Conservation (phyloP, 2,329 filamentous ascomycete species). For the Pyrenophora teres region DNA sequence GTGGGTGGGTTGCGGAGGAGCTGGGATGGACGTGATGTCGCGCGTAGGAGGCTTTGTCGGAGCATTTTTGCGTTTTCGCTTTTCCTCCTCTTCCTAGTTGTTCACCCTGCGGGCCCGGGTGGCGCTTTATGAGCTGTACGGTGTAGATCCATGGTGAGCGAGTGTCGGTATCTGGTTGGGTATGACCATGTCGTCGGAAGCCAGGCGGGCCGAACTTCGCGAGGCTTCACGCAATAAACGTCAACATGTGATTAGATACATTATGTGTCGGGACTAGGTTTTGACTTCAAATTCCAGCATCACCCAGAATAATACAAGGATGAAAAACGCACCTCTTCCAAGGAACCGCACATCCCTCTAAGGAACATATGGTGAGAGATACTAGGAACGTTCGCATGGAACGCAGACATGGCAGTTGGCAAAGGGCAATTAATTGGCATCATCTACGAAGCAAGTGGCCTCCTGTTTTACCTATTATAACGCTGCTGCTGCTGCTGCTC, state of each 20-base stretch:
- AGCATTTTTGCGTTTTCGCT: conserved; percentile 13
- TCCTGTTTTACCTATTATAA: too few species aligned
- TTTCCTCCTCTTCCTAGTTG: conserved; percentile 6
- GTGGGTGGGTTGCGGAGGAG: conserved; percentile 9
- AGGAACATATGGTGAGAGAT: too few species aligned
- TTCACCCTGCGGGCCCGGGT: conserved; percentile 4
- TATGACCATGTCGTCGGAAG: conserved; percentile 14
- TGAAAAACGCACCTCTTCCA: too few species aligned
- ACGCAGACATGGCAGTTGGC: too few species aligned
- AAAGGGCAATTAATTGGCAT: too few species aligned
- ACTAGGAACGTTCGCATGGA: too few species aligned
- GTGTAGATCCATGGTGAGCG: conserved; percentile 1
- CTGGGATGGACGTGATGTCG: background rate
- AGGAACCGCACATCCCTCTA: too few species aligned
- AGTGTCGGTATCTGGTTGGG: background rate
- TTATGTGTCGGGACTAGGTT: background rate
- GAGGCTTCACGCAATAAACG: conserved; percentile 16
- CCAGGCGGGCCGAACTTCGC: conserved; percentile 11
- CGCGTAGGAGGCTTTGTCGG: conserved; percentile 8
- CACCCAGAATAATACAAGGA: background rate
- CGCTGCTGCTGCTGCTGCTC: background rate
- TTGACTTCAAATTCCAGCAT: background rate
- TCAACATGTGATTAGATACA: conserved; percentile 8
- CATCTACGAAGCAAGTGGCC: too few species aligned
- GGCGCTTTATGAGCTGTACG: background rate